Base-by-base conservation (phyloP, 129 eudicot species). In the Flaveria trinervia region DNA sequence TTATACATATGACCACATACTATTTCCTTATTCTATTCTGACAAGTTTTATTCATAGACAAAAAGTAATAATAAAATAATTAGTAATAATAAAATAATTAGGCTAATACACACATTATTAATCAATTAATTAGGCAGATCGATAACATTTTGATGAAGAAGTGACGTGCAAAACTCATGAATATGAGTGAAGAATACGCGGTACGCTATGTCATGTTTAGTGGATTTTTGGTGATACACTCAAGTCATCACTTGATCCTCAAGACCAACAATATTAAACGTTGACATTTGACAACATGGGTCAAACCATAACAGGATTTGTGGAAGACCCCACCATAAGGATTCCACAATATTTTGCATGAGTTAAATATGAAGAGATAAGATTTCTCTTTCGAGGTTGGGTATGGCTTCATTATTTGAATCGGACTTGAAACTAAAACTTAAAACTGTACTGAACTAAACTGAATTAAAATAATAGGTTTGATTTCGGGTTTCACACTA, bases 91-190 rank as follows among this genome's bases (percentile, higher is more conserved):
- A 9, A 6, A 18, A 4, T 11, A 12, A 25, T 61, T 61, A 4
- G 67, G 67, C 67, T 61, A 61, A 61, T 25, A 60, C 7, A 66
- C 45, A 66, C 71, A 39, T 66, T 36, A 36, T 5, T 36, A 36
- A 36, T 0, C 9, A 8, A 45, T 11, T 45, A 44, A n/a, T 55
- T 55, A 73, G 54, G 77, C n/a, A 56, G 55, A 71, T 48, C 2
- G n/a, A 39, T 39, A 41, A 66, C 51, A 6, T 56, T 73, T 56
- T 22, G 20, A 41, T 39, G 25, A 66, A 66, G 50, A 73, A 20
- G 39, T 73, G 9, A 68, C 77, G 77, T 73, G 77, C 68, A 41
- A 73, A 73, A 73, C 68, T 56, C 68, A 73, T 55, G 10, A 39
- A 39, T 15, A 64, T 64, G 17, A 25, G n/a, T 13, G n/a, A 26